A percentile compares a stretch with the other conserved stretches of the same genome.
Conservation (phyloP, 2,329 filamentous ascomycete species). For the Exophiala viscosa region DNA sequence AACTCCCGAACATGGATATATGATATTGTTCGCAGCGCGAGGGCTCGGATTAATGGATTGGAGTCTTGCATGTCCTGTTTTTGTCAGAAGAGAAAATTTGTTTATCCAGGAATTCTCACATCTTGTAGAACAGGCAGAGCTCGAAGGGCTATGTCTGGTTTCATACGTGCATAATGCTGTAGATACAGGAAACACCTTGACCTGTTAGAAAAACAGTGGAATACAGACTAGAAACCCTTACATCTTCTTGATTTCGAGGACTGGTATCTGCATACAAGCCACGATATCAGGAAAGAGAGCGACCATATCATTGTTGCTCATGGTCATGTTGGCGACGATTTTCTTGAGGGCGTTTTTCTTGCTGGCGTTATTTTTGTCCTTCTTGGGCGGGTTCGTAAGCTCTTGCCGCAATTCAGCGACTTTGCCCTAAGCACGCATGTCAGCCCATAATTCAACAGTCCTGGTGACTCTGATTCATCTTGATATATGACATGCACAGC, state of each 20-base stretch:
- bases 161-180: conserved; percentile 93
- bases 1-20: conserved; percentile 97
- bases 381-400: conserved; percentile 89
- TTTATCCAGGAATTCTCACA: conserved; percentile 46
- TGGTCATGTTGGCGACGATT: conserved; percentile 99
- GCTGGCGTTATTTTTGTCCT: conserved; percentile 90
- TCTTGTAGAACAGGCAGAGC: conserved; percentile 82
- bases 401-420: conserved; percentile 94
- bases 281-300: conserved; percentile 94
- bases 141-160: conserved; percentile 89
- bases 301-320: conserved; percentile 99
- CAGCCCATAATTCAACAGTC: not conserved
- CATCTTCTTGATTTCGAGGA: conserved; percentile 99
- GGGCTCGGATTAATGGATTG: conserved; percentile 86
- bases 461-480: not conserved
- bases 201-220: not conserved
- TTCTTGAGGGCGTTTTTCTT: conserved; percentile 99
- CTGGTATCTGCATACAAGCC: conserved; percentile 89
- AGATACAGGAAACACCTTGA: conserved; percentile 92
- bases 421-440: conserved; percentile 73
- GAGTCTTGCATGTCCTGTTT: conserved; percentile 83
- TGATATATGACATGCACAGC: not conserved
- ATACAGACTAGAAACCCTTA: conserved; percentile 40
- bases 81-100: conserved; percentile 3
- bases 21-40: conserved; percentile 91